These are phyloP conservation scores for Talaromyces sp. DNA, from an alignment of 2,329 filamentous ascomycete species.

Conservation along the genomic window DNA sequence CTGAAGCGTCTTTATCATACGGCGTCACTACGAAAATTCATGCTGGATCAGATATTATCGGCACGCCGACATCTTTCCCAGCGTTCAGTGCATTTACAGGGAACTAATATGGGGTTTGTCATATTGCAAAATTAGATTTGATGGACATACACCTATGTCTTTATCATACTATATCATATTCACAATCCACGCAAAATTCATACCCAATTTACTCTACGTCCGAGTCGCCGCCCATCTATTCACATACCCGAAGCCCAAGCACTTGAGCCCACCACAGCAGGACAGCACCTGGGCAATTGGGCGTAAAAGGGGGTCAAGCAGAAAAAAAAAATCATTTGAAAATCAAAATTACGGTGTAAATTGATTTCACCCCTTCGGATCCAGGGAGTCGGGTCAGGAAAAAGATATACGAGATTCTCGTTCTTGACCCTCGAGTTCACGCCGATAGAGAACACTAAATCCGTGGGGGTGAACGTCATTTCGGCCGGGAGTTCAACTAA, in stretches of 20 bases:
- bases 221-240: background rate
- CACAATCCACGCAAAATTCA: background rate
- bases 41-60: background rate
- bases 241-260: background rate
- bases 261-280: background rate
- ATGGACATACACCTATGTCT: slow-evolving; percentile 5
- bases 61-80: background rate
- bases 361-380: background rate
- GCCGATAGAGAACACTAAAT: background rate
- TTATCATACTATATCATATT: background rate
- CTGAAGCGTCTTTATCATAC: slow-evolving; percentile 14
- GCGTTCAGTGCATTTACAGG: slow-evolving; percentile 3
- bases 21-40: slow-evolving; percentile 11
- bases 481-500: slow-evolving; percentile 8
- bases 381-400: background rate
- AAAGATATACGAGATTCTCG: background rate
- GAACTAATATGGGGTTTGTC: slow-evolving; percentile 8
- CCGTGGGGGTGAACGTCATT: slow-evolving; percentile 9
- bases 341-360: slow-evolving; percentile 2
- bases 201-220: background rate
- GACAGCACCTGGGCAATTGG: background rate
- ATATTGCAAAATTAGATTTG: slow-evolving; percentile 6
- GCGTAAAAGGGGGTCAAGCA: background rate
- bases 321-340: background rate
- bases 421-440: background rate